A percentile compares a stretch with the other conserved stretches of the same genome.
phyloP scores from a whole-genome alignment of 331 rosid genomes.

The Malus hybrid region DNA sequence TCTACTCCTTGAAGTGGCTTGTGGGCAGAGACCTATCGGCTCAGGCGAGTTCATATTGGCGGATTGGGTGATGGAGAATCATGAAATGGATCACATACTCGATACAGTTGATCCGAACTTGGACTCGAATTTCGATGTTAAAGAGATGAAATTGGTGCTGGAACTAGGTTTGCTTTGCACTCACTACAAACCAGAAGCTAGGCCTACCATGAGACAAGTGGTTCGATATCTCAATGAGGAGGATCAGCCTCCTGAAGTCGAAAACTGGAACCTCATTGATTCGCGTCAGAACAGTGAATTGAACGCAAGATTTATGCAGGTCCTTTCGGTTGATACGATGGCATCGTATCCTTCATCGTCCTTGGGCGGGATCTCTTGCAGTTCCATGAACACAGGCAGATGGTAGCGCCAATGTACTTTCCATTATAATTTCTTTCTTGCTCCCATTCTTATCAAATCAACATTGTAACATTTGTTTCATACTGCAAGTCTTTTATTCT shows the following conservation, averaged over 20 bases:
- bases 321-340: conserved; percentile 5
- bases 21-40: conserved; percentile 44
- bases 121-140: conserved; percentile 21
- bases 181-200: conserved; percentile 31
- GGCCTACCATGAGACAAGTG: conserved; percentile 61
- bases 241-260: conserved; percentile 35
- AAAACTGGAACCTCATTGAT: conserved; percentile 23
- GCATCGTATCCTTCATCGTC: conserved; percentile 16
- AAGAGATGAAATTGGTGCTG: conserved; percentile 52
- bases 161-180: conserved; percentile 51
- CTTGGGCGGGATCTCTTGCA: conserved; percentile 11
- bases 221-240: conserved; percentile 37
- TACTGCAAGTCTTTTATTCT: neutral
- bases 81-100: conserved; percentile 12
- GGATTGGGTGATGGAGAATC: conserved; percentile 48
- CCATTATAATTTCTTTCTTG: neutral
- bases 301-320: conserved; percentile 1
- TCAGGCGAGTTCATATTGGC: conserved; percentile 35
- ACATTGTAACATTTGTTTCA: neutral
- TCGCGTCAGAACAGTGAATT: conserved; percentile 7
- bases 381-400: conserved; percentile 38
- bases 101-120: conserved; percentile 42
- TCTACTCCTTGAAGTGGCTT: conserved; percentile 54
- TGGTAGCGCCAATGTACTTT: conserved; percentile 4
- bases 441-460: neutral